Conservation (phyloP, 129 eudicot genomes). For the Dittrichia graveolens region DNA sequence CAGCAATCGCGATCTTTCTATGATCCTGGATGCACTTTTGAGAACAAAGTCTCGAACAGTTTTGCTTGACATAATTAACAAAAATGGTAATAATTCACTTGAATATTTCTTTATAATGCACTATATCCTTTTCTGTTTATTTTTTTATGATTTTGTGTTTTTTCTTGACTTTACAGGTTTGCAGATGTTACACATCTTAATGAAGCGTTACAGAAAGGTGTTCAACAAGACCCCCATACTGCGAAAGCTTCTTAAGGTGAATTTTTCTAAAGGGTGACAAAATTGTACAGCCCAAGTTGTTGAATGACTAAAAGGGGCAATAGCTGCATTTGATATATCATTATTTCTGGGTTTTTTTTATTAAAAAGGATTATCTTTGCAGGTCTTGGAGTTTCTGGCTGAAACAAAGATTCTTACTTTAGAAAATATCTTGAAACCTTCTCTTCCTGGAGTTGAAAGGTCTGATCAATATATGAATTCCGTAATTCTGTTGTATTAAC, state of each 20-base stretch:
- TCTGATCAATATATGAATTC: slow-evolving; percentile 32
- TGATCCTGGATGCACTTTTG: slow-evolving; percentile 87
- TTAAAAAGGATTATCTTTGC: slow-evolving; percentile 1
- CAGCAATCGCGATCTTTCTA: slow-evolving; percentile 95
- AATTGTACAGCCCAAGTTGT: slow-evolving; percentile 7
- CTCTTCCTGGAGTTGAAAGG: slow-evolving; percentile 85
- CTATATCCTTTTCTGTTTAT: background rate
- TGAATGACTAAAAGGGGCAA: slow-evolving; percentile 1
- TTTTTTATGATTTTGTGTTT: background rate
- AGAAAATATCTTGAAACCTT: slow-evolving; percentile 72
- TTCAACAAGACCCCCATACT: slow-evolving; percentile 80
- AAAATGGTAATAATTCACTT: slow-evolving; percentile 65
- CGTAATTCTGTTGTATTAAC: background rate
- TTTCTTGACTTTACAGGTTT: slow-evolving; percentile 52
- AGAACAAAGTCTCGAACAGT: slow-evolving; percentile 84
- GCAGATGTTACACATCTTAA: slow-evolving; percentile 91
- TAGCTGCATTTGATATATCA: background rate
- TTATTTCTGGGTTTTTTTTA: background rate
- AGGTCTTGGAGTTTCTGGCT: slow-evolving; percentile 88
- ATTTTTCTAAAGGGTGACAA: background rate
- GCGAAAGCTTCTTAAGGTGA: slow-evolving; percentile 93
- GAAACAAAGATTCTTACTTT: slow-evolving; percentile 63
- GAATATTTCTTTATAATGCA: background rate
- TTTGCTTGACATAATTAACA: slow-evolving; percentile 74
- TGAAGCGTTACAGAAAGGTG: slow-evolving; percentile 73